Evolutionary conservation across 2,329 filamentous ascomycete genomes (phyloP).

Genomic region (Aspergillus fumigatus): DNA sequence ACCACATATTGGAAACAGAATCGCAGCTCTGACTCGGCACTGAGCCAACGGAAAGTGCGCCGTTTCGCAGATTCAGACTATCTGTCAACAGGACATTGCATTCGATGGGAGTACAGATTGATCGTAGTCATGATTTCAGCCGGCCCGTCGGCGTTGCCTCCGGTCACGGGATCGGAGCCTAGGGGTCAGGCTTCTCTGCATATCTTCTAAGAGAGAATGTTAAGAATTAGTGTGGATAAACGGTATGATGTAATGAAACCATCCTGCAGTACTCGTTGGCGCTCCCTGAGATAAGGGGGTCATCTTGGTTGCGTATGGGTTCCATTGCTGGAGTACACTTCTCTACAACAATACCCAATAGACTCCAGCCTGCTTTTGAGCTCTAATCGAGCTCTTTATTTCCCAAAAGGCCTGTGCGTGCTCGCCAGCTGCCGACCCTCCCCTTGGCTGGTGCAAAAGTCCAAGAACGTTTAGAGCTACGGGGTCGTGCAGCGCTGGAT

Average conservation of each 20-base stretch:
- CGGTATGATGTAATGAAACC: too few relatives aligned
- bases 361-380: too few relatives aligned
- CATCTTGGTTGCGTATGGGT: not conserved
- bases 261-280: too few relatives aligned
- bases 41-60: not conserved
- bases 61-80: not conserved
- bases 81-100: not conserved
- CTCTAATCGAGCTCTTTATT: too few relatives aligned
- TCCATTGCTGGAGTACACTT: too few relatives aligned
- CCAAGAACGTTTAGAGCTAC: too few relatives aligned
- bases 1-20: not conserved
- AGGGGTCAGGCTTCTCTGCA: not conserved
- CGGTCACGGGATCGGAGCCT: not conserved
- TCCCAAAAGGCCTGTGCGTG: too few relatives aligned
- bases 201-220: too few relatives aligned
- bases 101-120: not conserved
- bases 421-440: too few relatives aligned
- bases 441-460: too few relatives aligned
- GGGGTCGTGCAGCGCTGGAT: not conserved
- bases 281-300: not conserved
- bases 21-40: not conserved
- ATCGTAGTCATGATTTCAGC: not conserved
- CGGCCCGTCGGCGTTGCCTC: not conserved
- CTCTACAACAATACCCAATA: too few relatives aligned
- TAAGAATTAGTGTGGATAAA: too few relatives aligned